A percentile compares a stretch with the other conserved stretches of the same genome.
Evolutionary conservation across 208 protist genomes (phyloP).

Genomic region (Trypanosoma cruzi): DNA sequence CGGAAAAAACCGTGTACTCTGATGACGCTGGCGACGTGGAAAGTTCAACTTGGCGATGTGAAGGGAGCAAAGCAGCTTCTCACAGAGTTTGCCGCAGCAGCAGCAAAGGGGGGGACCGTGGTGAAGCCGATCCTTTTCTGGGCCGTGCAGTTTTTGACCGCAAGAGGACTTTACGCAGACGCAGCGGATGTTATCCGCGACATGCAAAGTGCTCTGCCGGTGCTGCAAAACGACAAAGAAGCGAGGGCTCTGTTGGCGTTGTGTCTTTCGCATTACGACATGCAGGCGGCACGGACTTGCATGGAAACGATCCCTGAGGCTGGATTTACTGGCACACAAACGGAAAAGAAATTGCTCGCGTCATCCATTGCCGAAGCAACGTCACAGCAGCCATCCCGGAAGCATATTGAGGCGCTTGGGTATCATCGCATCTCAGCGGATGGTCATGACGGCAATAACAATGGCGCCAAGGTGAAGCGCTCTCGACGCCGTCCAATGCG

Average conservation of each 20-base stretch:
- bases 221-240: constrained; percentile 44
- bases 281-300: constrained; percentile 36
- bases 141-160: constrained; percentile 61
- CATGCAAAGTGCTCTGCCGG: constrained; percentile 30
- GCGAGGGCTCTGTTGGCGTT: constrained; percentile 55
- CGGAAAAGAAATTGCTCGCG: constrained; percentile 23
- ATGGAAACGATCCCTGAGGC: constrained; percentile 23
- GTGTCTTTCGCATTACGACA: constrained; percentile 60
- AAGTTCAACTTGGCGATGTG: constrained; percentile 48
- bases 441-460: constrained; percentile 1
- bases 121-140: constrained; percentile 55
- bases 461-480: constrained; percentile 9
- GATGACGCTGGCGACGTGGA: constrained; percentile 64
- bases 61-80: constrained; percentile 34
- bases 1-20: constrained; percentile 42
- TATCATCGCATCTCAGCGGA: constrained; percentile 49
- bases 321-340: background rate
- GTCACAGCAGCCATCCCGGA: constrained; percentile 41
- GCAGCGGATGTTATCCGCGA: constrained; percentile 49
- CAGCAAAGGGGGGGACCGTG: constrained; percentile 12
- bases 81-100: constrained; percentile 16
- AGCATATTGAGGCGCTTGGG: constrained; percentile 57
- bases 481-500: constrained; percentile 45
- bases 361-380: constrained; percentile 39
- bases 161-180: constrained; percentile 38